phyloP scores from a whole-genome alignment of 306 rosid genomes.

The Ochetophila trinervis region DNA sequence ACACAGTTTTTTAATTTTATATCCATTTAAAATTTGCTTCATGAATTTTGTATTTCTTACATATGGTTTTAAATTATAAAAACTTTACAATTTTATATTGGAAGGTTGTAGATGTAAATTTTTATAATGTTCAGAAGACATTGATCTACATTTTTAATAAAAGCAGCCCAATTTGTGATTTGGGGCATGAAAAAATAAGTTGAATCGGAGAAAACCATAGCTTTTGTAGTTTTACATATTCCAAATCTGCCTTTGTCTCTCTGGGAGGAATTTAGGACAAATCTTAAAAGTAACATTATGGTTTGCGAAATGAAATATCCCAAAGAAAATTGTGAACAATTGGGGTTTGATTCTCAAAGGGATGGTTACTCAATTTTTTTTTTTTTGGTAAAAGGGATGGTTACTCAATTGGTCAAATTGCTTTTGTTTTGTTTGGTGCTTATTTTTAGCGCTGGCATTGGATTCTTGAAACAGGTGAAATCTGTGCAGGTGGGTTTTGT shows the following conservation, averaged over 20 bases:
- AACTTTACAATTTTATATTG: too few species aligned
- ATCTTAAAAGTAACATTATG: background rate
- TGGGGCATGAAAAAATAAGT: background rate
- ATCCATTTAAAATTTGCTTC: background rate
- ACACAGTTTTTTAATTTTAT: too few species aligned
- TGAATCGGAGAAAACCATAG: conserved; percentile 2
- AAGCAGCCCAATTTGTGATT: too few species aligned
- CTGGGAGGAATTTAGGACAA: conserved; percentile 3
- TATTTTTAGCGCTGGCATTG: background rate
- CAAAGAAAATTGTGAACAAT: conserved; percentile 9
- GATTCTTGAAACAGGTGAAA: background rate
- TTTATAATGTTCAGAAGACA: too few species aligned
- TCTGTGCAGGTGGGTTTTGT: background rate
- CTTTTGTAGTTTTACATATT: background rate
- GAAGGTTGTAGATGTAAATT: too few species aligned
- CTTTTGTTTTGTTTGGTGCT: background rate
- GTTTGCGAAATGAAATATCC: background rate
- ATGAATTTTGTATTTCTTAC: too few species aligned
- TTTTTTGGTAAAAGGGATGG: background rate
- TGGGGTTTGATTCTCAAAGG: background rate
- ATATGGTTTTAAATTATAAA: too few species aligned
- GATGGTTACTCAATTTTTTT: too few species aligned
- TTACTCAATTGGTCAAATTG: background rate
- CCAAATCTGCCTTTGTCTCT: background rate
- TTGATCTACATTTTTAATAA: too few species aligned